Evolutionary conservation across 345 rosid species (phyloP).

Genomic region (Clarkia xantiana): DNA sequence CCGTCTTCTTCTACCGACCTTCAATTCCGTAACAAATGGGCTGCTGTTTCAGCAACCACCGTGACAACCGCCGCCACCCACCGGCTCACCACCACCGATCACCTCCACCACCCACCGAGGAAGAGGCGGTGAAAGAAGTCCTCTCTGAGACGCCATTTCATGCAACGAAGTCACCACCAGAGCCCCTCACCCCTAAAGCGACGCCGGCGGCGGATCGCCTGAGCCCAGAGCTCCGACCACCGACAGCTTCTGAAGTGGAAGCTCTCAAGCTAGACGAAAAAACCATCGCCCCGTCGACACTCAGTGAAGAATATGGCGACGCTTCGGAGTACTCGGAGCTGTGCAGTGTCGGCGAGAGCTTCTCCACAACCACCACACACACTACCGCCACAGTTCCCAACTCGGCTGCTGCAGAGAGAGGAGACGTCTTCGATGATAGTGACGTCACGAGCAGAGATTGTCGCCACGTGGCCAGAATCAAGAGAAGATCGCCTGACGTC

Average conservation of each 20-base stretch:
- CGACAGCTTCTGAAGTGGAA: not conserved
- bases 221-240: no score
- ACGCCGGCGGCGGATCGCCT: no score
- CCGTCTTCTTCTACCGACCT: no score
- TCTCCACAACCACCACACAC: constrained; percentile 11
- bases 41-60: constrained; percentile 38
- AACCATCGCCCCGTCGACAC: not conserved
- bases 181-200: no score
- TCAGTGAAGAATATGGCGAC: not conserved
- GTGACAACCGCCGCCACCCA: constrained; percentile 7
- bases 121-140: constrained; percentile 11
- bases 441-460: constrained; percentile 7
- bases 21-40: constrained; percentile 20
- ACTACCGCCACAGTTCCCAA: not conserved
- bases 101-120: constrained; percentile 5
- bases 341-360: constrained; percentile 14
- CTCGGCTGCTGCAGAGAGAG: not conserved
- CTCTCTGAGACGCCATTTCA: constrained; percentile 12
- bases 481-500: constrained; percentile 1
- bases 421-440: no score
- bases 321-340: constrained; percentile 9
- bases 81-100: not conserved
- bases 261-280: constrained; percentile 2
- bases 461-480: constrained; percentile 1
- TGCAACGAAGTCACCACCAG: no score